Evolutionary conservation across 257 asterid species (phyloP), one percentile per base, ranked within the genome.

Genomic region (Solanum appendiculatum): DNA sequence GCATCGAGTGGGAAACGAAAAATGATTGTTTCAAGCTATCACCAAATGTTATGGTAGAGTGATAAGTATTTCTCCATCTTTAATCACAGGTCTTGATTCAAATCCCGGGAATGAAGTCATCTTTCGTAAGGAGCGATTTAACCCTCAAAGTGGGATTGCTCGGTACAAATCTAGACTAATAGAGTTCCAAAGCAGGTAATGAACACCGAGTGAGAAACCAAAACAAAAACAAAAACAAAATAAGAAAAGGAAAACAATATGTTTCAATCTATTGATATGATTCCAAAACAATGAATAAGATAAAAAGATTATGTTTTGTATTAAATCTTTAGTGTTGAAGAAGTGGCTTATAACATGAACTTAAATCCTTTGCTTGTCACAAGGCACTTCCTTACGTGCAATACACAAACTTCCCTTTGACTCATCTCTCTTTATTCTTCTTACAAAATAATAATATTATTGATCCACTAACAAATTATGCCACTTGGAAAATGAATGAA

Each of bases 121-220:
- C 15, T n/a, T 60, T n/a, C 69, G 6, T 60, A 60, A n/a, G 31
- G 31, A 23, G 31, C 15, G 7, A 60, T 60, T n/a, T n/a, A 60
- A 60, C 31, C 2, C 63, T n/a, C 15, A n/a, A 10, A 60, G 31
- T 60, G 0, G 0, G 0, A n/a, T 60, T n/a, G 5, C 33, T 10
- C 69, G 3, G 5, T n/a, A 60, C 31, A 60, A 60, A n/a, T 60
- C 16, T n/a, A 60, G 33, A 60, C 1, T n/a, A 10, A 60, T 4
- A 1, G 3, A 60, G 7, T 60, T 6, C 1, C 33, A 60, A 60
- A 60, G 6, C 7, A 60, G 3, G 7, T 60, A 4, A 1, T n/a
- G 8, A 11, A n/a, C 16, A 60, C 7, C 8, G 33, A 60, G 31
- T n/a, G 16, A 60, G 3, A 60, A 60, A 60, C 3, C 33, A 5